Evolutionary conservation across 306 rosid genomes (phyloP), one percentile per base, ranked within the genome.

Genomic region (Hippophae rhamnoides): DNA sequence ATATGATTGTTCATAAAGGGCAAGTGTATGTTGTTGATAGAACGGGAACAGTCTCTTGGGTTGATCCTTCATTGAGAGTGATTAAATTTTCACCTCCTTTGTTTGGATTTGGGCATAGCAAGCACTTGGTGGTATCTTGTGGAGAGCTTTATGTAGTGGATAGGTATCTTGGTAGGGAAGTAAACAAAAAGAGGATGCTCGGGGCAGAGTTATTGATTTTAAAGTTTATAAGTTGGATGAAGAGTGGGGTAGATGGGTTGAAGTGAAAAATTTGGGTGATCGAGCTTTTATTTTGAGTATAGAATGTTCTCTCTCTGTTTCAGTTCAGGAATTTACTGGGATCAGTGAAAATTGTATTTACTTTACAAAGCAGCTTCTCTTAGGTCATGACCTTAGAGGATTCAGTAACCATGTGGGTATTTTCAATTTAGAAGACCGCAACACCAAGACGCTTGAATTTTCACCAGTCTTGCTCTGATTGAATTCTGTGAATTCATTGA

Each of bases 61-160:
- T 90, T 25, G 82, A 79, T 43, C 58, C 68, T 13, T 75, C 77
- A 0, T 55, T 81, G 66, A 62, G 64, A 42, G 54, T 81, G 69
- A 47, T 85, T 0, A 81, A 73, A 14, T 76, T 77, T 61, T 72
- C 86, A 3, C 89, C 95, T 64, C 82, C 80, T 0, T 52, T 86
- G 66, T 69, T 67, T 50, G 87, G 96, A 3, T 41, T 68, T 13
- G 98, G 92, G 6, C 54, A 66, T 59, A 76, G 77, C 58, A 90
- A 90, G 43, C 84, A 85, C 53, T 44, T 90, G 74, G 81, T 87
- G n/a, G 98, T 86, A 50, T 78, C 81, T 4, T 54, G 76, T 56
- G 95, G 84, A 52, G 78, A 64, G 61, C 82, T 90, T 7, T 82
- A 71, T 50, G 84, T 90, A 9, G 78, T 87, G 41, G 96, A 87